Evolutionary conservation across 352 stramenopile genomes (phyloP).

Genomic region (Phytophthora pini): DNA sequence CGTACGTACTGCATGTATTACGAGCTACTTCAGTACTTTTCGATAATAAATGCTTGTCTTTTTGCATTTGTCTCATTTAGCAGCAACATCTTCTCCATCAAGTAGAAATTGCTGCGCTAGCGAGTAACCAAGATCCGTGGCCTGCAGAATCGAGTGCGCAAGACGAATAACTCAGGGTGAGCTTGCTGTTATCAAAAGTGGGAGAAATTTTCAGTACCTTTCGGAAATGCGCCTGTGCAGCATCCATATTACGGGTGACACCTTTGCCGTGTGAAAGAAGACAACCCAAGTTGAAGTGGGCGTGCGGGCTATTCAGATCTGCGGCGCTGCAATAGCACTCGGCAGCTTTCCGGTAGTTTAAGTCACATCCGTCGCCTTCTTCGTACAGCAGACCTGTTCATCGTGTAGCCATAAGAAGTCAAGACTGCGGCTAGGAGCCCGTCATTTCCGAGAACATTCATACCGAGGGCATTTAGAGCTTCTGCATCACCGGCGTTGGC

Average conservation of each 20-base stretch:
- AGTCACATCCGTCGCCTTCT: slow-evolving; percentile 74
- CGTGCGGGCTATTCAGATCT: slow-evolving; percentile 54
- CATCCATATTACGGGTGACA: slow-evolving; percentile 57
- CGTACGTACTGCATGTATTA: slow-evolving; percentile 36
- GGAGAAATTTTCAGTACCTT: slow-evolving; percentile 29
- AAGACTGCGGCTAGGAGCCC: no score
- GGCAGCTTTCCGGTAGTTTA: slow-evolving; percentile 65
- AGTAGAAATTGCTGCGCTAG: slow-evolving; percentile 62
- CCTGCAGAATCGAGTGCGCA: slow-evolving; percentile 29
- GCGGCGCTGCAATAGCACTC: slow-evolving; percentile 63
- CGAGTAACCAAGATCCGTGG: slow-evolving; percentile 62
- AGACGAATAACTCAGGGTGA: slow-evolving; percentile 4
- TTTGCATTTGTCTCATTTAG: slow-evolving; percentile 25
- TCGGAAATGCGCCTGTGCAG: slow-evolving; percentile 69
- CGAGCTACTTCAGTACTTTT: slow-evolving; percentile 33
- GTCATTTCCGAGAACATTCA: background rate
- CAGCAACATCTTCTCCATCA: slow-evolving; percentile 18
- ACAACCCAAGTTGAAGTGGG: slow-evolving; percentile 83
- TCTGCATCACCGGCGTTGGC: slow-evolving; percentile 57
- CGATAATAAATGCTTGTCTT: slow-evolving; percentile 49
- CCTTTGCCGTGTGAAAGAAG: slow-evolving; percentile 70
- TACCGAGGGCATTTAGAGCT: slow-evolving; percentile 77
- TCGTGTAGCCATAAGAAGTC: background rate
- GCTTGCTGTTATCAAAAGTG: background rate
- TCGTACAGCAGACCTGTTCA: slow-evolving; percentile 67